Evolutionary conservation across 441 rosid genomes (phyloP).

Genomic region (Raphanus hybrid): DNA sequence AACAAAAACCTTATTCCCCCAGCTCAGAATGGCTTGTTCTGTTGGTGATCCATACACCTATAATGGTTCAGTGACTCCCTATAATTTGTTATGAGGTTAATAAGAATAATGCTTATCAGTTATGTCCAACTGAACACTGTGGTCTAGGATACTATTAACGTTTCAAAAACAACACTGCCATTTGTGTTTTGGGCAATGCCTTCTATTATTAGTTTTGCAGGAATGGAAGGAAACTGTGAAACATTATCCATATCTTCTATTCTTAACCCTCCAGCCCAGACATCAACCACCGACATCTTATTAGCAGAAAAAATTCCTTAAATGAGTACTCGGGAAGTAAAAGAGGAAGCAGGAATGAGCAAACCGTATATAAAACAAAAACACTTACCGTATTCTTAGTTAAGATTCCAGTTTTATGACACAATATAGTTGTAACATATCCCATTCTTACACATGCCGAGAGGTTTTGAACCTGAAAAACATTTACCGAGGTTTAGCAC

Average conservation of each 20-base stretch:
- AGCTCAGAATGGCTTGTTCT: slow-evolving; percentile 86
- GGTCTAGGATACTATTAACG: slow-evolving; percentile 44
- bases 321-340: slow-evolving; percentile 1
- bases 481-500: slow-evolving; percentile 21
- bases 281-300: slow-evolving; percentile 89
- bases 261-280: slow-evolving; percentile 67
- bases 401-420: slow-evolving; percentile 85
- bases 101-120: not conserved
- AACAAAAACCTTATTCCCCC: slow-evolving; percentile 72
- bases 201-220: slow-evolving; percentile 58
- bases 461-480: slow-evolving; percentile 75
- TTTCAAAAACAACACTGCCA: slow-evolving; percentile 73
- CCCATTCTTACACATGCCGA: slow-evolving; percentile 92
- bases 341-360: slow-evolving; percentile 4
- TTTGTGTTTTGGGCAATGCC: slow-evolving; percentile 79
- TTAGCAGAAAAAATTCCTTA: slow-evolving; percentile 9
- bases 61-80: slow-evolving; percentile 67
- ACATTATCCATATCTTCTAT: slow-evolving; percentile 50
- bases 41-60: slow-evolving; percentile 91
- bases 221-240: slow-evolving; percentile 48
- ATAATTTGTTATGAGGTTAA: slow-evolving; percentile 11
- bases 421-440: slow-evolving; percentile 76
- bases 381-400: slow-evolving; percentile 72
- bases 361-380: slow-evolving; percentile 10
- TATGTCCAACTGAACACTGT: not conserved